Conservation (phyloP, 2,329 filamentous ascomycete species). For the Eutypella sp. region DNA sequence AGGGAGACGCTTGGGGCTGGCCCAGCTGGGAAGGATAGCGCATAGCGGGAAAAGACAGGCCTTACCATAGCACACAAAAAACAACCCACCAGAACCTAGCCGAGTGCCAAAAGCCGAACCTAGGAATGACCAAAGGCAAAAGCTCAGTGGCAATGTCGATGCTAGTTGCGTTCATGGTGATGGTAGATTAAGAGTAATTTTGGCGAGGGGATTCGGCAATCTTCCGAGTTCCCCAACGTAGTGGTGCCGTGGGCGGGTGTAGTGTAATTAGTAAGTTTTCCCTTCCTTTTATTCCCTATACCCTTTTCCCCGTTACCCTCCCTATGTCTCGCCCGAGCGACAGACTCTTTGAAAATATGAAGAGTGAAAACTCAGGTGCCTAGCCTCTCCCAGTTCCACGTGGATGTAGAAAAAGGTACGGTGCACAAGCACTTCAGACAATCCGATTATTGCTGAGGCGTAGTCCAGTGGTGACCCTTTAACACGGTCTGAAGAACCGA, state of each 20-base stretch:
- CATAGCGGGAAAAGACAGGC: conserved; percentile 4
- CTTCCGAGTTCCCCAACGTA: background rate
- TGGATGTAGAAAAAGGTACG: background rate
- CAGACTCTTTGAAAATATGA: background rate
- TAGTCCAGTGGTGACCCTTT: background rate
- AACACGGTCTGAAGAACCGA: background rate
- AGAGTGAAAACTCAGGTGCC: background rate
- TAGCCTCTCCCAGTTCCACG: background rate
- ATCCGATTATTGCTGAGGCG: background rate
- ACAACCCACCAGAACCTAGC: conserved; percentile 42
- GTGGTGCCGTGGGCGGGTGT: background rate
- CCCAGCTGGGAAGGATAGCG: background rate
- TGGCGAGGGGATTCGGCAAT: background rate
- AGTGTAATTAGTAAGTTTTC: background rate
- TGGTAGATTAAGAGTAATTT: background rate
- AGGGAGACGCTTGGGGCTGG: conserved; percentile 15
- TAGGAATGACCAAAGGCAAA: conserved; percentile 15
- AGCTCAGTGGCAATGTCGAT: conserved; percentile 16
- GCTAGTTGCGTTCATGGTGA: conserved; percentile 7
- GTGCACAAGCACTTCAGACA: background rate
- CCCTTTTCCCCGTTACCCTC: background rate
- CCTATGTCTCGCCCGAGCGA: background rate
- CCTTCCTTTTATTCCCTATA: background rate
- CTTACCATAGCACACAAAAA: conserved; percentile 46
- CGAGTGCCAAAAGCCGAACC: conserved; percentile 35